Conservation (phyloP, 495 filamentous ascomycete species). For the Pseudomonodictys pantanalensis region DNA sequence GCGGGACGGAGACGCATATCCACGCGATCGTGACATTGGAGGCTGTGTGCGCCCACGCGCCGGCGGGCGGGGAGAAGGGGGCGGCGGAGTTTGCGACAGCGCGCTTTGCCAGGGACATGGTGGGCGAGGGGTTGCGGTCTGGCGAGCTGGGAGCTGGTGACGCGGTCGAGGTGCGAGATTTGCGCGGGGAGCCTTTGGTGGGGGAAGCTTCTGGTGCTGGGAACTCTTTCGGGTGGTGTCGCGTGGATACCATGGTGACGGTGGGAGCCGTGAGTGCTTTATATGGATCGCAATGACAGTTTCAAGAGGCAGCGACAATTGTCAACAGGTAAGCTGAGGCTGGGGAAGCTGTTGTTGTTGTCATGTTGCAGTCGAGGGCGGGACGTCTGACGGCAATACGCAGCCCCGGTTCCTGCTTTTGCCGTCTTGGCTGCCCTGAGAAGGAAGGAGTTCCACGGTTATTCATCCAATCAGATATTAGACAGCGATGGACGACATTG, state of each 20-base stretch:
- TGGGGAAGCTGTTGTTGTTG: too few species aligned
- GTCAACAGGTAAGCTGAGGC: too few species aligned
- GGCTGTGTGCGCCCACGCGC: slow-evolving; percentile 65
- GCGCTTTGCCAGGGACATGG: slow-evolving; percentile 33
- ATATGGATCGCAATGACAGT: too few species aligned
- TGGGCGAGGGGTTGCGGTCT: slow-evolving; percentile 4
- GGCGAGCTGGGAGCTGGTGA: slow-evolving; percentile 28
- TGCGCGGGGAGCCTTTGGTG: slow-evolving; percentile 28
- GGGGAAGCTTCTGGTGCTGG: slow-evolving; percentile 31
- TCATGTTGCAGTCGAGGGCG: too few species aligned
- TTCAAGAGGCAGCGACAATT: too few species aligned
- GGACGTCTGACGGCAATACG: too few species aligned
- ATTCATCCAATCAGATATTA: too few species aligned
- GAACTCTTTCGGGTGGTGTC: slow-evolving; percentile 41
- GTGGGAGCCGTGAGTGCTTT: too few species aligned
- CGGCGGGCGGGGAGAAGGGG: not conserved
- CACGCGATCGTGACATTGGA: slow-evolving; percentile 64
- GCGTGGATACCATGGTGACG: slow-evolving; percentile 36
- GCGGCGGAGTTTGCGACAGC: slow-evolving; percentile 36
- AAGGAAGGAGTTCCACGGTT: too few species aligned
- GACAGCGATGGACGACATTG: too few species aligned
- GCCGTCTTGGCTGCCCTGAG: too few species aligned
- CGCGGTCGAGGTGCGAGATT: slow-evolving; percentile 22
- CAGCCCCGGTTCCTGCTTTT: too few species aligned
- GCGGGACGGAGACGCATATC: slow-evolving; percentile 73